phyloP scores from a whole-genome alignment of 345 rosid species.

The Aurinia saxatilis region DNA sequence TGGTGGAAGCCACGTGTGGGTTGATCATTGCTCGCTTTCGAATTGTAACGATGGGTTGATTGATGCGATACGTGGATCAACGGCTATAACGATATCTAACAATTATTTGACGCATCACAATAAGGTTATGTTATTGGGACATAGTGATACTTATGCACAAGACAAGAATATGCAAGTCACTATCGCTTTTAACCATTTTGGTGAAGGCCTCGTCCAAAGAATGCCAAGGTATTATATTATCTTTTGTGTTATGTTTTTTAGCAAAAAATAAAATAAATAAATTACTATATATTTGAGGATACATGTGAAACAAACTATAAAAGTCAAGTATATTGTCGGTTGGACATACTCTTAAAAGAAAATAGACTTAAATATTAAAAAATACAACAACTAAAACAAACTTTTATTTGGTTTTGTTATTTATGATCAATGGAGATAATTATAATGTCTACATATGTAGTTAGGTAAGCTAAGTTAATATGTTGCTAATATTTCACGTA shows the following conservation, averaged over 20 bases:
- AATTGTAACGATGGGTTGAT: constrained; percentile 66
- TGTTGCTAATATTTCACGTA: neutral
- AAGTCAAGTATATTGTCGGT: constrained; percentile 23
- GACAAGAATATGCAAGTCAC: constrained; percentile 89
- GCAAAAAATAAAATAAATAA: too few relatives aligned
- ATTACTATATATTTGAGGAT: neutral
- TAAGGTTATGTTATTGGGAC: constrained; percentile 74
- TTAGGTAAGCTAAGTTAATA: constrained; percentile 1
- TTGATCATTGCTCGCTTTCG: constrained; percentile 68
- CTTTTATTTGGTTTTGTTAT: neutral
- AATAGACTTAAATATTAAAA: neutral
- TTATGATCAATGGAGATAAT: neutral
- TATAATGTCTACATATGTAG: neutral
- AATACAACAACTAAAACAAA: neutral
- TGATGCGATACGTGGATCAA: constrained; percentile 71
- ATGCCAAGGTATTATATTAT: constrained; percentile 54
- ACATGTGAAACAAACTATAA: neutral
- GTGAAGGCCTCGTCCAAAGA: constrained; percentile 82
- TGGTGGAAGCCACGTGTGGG: constrained; percentile 80
- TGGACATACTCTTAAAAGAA: neutral
- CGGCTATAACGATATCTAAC: constrained; percentile 70
- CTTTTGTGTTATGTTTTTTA: too few relatives aligned
- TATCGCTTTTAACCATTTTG: constrained; percentile 81
- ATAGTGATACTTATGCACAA: constrained; percentile 52
- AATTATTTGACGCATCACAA: constrained; percentile 79